Evolutionary conservation across 2,329 filamentous ascomycete species (phyloP).

Genomic region (Aspergillus tubingensis): DNA sequence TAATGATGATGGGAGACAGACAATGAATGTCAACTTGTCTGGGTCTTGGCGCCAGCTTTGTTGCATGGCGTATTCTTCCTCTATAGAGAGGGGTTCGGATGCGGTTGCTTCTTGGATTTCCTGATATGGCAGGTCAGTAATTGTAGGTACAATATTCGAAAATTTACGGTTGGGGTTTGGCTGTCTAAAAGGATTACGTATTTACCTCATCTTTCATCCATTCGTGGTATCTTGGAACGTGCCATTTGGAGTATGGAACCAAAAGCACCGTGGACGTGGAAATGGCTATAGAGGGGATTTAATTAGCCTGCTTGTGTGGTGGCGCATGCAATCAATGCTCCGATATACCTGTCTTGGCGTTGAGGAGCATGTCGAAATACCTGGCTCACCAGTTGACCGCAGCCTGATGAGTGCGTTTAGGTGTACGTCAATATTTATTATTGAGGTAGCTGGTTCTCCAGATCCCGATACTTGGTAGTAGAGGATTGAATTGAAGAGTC

Average conservation of each 20-base stretch:
- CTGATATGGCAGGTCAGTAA: slow-evolving; percentile 27
- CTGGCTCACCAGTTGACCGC: neutral
- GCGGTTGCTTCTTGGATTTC: slow-evolving; percentile 81
- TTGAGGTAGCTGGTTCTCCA: neutral
- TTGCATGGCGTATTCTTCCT: slow-evolving; percentile 89
- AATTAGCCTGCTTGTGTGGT: neutral
- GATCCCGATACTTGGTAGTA: neutral
- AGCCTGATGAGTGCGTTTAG: neutral
- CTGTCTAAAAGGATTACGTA: neutral
- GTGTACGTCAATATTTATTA: neutral
- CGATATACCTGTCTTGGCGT: slow-evolving; percentile 36
- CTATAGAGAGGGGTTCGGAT: slow-evolving; percentile 76
- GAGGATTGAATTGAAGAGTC: neutral
- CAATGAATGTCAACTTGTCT: slow-evolving; percentile 92
- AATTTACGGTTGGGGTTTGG: neutral
- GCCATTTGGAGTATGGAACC: slow-evolving; percentile 79
- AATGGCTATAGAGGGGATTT: slow-evolving; percentile 56
- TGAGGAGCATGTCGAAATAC: slow-evolving; percentile 33
- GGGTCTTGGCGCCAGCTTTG: slow-evolving; percentile 75
- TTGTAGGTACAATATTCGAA: slow-evolving; percentile 10
- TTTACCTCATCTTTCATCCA: slow-evolving; percentile 85
- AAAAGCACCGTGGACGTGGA: slow-evolving; percentile 68
- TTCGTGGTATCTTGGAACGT: slow-evolving; percentile 79
- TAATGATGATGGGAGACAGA: slow-evolving; percentile 58
- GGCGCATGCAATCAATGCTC: neutral